A percentile compares a stretch with the other conserved stretches of the same genome.
phyloP scores from a whole-genome alignment of 345 rosid species.

The Rhizophora mangle region DNA sequence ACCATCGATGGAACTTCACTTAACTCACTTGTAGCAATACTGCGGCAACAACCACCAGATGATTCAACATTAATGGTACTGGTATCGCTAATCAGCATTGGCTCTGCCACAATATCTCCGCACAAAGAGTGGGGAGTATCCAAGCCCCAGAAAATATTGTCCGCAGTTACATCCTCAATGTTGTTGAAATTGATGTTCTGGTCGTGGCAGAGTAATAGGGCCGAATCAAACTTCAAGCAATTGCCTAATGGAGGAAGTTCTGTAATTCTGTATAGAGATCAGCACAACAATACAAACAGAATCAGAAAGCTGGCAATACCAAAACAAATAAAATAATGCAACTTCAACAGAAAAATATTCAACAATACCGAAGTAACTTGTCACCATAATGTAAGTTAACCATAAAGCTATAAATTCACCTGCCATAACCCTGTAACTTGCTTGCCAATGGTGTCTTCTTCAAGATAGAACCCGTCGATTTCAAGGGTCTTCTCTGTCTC shows the following conservation, averaged over 20 bases:
- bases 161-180: not conserved
- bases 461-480: constrained; percentile 6
- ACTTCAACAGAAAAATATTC: not conserved
- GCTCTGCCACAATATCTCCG: constrained; percentile 13
- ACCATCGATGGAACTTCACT: not conserved
- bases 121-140: not conserved
- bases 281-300: too few relatives aligned
- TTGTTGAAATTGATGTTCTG: not conserved
- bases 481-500: not conserved
- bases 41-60: not conserved
- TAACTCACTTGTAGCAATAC: not conserved
- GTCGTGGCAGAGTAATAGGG: not conserved
- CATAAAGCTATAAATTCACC: too few relatives aligned
- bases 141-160: not conserved
- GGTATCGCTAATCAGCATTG: not conserved
- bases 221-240: not conserved
- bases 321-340: not conserved
- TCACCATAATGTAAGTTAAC: too few relatives aligned
- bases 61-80: not conserved
- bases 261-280: constrained; percentile 8
- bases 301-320: too few relatives aligned
- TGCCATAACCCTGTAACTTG: not conserved
- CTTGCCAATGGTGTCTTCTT: constrained; percentile 17
- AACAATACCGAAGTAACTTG: too few relatives aligned
- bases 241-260: constrained; percentile 13